Conservation (phyloP, 2,329 filamentous ascomycete genomes). For the Cryphonectria japonica region DNA sequence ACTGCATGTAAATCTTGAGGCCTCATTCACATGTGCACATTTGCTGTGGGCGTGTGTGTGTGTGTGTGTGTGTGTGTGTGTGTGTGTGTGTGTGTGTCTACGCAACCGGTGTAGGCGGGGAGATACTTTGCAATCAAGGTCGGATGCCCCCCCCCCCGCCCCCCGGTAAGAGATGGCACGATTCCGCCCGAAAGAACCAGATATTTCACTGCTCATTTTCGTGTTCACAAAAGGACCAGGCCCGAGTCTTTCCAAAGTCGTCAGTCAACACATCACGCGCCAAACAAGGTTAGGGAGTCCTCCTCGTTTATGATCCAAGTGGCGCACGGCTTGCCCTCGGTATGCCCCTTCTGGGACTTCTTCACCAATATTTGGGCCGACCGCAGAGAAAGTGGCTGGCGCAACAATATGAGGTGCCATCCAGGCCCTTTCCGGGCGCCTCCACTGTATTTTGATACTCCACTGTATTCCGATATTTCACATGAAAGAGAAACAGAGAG, state of each 20-base stretch:
- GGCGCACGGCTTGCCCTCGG: background rate
- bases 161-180: background rate
- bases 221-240: conserved; percentile 4
- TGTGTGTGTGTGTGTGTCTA: background rate
- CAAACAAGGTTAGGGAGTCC: background rate
- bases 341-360: background rate
- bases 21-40: background rate
- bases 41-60: background rate
- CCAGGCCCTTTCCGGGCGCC: background rate
- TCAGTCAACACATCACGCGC: background rate
- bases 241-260: background rate
- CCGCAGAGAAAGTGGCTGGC: background rate
- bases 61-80: background rate
- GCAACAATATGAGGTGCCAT: conserved; percentile 1
- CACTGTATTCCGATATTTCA: background rate
- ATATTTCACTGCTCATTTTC: background rate
- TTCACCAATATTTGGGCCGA: background rate
- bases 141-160: background rate
- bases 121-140: background rate
- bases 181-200: background rate
- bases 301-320: background rate
- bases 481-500: background rate
- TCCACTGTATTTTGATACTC: background rate
- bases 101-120: background rate
- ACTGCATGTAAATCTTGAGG: background rate